Evolutionary conservation across 75 land plant species (phyloP).

Genomic region (Cryptomeria japonica): DNA sequence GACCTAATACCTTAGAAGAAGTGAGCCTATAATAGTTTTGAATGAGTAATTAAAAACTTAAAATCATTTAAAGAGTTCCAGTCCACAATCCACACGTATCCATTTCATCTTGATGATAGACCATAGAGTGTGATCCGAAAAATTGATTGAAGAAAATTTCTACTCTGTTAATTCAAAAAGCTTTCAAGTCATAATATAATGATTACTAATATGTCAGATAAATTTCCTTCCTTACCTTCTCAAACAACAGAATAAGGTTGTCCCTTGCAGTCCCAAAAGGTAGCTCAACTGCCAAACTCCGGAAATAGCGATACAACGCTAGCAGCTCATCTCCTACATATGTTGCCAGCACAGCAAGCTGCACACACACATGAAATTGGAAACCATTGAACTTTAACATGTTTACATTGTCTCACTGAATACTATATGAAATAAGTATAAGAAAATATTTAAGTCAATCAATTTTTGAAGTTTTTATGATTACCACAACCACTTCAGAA

Average conservation of each 20-base stretch:
- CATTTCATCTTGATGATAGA: too few species aligned
- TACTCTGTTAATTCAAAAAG: too few species aligned
- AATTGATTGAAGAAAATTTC: too few species aligned
- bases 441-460: not conserved
- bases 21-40: too few species aligned
- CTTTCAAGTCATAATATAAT: not conserved
- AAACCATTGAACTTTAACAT: not conserved
- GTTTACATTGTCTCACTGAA: not conserved
- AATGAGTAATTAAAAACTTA: too few species aligned
- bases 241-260: slow-evolving; percentile 63
- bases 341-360: slow-evolving; percentile 80
- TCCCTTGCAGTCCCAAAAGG: slow-evolving; percentile 73
- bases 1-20: too few species aligned
- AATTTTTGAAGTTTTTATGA: not conserved
- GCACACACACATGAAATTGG: slow-evolving; percentile 6
- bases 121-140: too few species aligned
- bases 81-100: too few species aligned
- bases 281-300: slow-evolving; percentile 64
- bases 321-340: slow-evolving; percentile 67
- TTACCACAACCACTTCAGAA: not conserved
- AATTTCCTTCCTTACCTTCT: slow-evolving; percentile 42
- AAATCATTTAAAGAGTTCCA: too few species aligned
- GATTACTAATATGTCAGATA: not conserved
- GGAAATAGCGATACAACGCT: slow-evolving; percentile 64
- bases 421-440: not conserved